Conservation (phyloP, 1,139 yeast genomes). For the Hyphopichia pseudoburtonii region DNA sequence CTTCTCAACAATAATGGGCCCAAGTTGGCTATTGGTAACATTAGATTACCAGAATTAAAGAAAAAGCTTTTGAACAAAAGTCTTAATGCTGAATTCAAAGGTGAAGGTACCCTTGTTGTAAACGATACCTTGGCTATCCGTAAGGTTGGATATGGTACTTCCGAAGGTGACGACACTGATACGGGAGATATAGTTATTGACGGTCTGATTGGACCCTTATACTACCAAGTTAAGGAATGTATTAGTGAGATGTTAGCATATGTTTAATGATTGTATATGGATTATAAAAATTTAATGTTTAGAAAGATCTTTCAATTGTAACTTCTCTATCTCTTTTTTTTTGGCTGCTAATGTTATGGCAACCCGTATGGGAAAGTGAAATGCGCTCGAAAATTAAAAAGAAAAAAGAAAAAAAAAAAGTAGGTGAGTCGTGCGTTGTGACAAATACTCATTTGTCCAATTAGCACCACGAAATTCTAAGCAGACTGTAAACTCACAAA, state of each 20-base stretch:
- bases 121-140: conserved; percentile 75
- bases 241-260: conserved; percentile 81
- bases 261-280: conserved; percentile 41
- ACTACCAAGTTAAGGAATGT: conserved; percentile 74
- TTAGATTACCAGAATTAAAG: conserved; percentile 78
- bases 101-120: conserved; percentile 90
- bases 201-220: conserved; percentile 74
- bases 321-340: neutral
- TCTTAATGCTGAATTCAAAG: conserved; percentile 81
- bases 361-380: neutral
- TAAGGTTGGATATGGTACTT: conserved; percentile 53
- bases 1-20: conserved; percentile 23
- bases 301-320: no score
- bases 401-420: neutral
- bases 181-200: conserved; percentile 85
- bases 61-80: conserved; percentile 58
- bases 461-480: conserved; percentile 4
- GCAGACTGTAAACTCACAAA: conserved; percentile 1
- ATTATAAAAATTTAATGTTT: neutral
- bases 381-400: neutral
- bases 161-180: conserved; percentile 44
- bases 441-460: conserved; percentile 1
- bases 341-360: neutral
- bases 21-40: conserved; percentile 81
- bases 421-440: conserved; percentile 1